Conservation (phyloP, 2,329 filamentous ascomycete species). For the Trichoderma lentiforme region DNA sequence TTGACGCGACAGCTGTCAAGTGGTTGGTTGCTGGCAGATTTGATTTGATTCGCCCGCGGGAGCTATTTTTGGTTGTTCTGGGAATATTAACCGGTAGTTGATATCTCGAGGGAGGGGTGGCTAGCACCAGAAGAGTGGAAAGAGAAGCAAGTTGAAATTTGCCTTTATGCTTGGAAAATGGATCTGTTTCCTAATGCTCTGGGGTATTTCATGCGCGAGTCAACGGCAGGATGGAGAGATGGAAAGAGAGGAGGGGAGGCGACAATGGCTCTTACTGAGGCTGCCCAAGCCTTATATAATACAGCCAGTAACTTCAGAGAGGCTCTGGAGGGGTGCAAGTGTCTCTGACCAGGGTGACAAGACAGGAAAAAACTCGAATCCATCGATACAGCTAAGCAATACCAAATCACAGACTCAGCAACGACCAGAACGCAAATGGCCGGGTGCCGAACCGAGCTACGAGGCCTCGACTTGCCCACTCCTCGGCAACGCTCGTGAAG, state of each 20-base stretch:
- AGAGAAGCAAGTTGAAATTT: not conserved
- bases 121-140: not conserved
- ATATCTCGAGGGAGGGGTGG: not conserved
- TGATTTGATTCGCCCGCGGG: not conserved
- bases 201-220: not conserved
- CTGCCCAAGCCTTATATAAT: constrained; percentile 9
- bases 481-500: not conserved
- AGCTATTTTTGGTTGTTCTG: not conserved
- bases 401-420: not conserved
- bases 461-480: not conserved
- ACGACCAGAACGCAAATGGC: not conserved
- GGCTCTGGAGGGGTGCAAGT: not conserved
- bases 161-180: not conserved
- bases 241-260: not conserved
- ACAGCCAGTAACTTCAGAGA: not conserved
- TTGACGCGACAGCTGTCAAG: not conserved
- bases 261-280: not conserved
- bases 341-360: not conserved
- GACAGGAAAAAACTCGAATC: not conserved
- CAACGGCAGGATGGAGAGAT: not conserved
- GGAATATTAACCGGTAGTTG: not conserved
- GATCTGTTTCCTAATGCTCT: not conserved
- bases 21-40: not conserved
- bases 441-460: not conserved
- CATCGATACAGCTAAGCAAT: not conserved